Base-by-base conservation (phyloP, 768 basidiomycete genomes). In the Phaeotremella skinneri region DNA sequence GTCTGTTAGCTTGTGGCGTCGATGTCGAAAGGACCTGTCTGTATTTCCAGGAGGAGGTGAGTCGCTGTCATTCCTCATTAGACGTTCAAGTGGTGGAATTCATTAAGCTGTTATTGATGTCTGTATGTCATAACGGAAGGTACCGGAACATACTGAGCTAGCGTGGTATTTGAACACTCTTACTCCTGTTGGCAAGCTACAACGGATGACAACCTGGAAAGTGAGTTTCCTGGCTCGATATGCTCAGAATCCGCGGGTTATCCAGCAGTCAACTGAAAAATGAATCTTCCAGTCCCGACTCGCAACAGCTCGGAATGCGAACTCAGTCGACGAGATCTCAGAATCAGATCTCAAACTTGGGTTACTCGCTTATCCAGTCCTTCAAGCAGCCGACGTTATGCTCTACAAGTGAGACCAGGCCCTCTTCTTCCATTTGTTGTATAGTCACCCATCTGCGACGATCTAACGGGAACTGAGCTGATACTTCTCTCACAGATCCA, bases 161-260 rank as follows among this genome's bases (percentile, higher is more conserved):
- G 86, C 88, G 2, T 97, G 93, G 94, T 85, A 93, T 49, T 75
- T 97, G 57, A 89, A 84, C 63, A 94, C 91, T 67, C 78, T 91
- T 30, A 87, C 90, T 0, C 86, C 91, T 0, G 81, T 93, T 21
- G 90, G 91, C 9, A 85, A 85, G 65, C 78, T 97, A 9, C 84
- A 85, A 39, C 78, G 92, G 42, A 96, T 97, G 94, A 97, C 92
- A 3, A 91, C 90, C 0, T 97, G 93, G 91, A 98, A 97, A 84
- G 91, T 89, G 59, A 27, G 79, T 34, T 29, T 13, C 27, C n/a
- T 23, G 43, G 20, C 23, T 20, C 7, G 20, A 20, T 13, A 48
- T 7, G 45, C 29, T 23, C 26, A 47, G 41, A 26, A n/a, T n/a
- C n/a, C n/a, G n/a, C n/a, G n/a, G n/a, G n/a, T n/a, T n/a, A n/a